phyloP scores from a whole-genome alignment of 177 flowering plant species.

The Vitis hybrid region DNA sequence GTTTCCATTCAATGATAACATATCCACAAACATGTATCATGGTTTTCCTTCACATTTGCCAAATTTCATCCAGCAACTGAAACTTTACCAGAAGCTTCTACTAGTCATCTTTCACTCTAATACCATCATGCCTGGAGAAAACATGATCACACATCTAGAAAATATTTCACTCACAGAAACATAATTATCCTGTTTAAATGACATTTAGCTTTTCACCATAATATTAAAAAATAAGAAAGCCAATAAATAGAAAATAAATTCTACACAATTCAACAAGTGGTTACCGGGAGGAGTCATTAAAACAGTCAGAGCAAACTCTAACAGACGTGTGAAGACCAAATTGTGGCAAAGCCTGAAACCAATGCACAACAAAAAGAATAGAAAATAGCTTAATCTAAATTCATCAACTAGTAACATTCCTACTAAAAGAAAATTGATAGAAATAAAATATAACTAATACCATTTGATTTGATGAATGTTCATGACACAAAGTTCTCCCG shows the following conservation, averaged over 20 bases:
- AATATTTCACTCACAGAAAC: not conserved
- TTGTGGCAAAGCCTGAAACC: slow-evolving; percentile 78
- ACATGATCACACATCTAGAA: not conserved
- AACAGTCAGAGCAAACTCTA: slow-evolving; percentile 90
- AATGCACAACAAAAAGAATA: slow-evolving; percentile 4
- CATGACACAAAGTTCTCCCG: slow-evolving; percentile 90
- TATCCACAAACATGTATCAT: no score
- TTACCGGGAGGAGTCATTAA: slow-evolving; percentile 63
- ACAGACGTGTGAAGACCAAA: slow-evolving; percentile 73
- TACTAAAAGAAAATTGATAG: not conserved
- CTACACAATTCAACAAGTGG: not conserved
- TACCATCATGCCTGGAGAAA: not conserved
- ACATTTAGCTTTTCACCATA: not conserved
- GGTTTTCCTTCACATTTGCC: not conserved
- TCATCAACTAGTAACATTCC: not conserved
- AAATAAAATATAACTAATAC: slow-evolving; percentile 32
- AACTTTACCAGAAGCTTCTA: not conserved
- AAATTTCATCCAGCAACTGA: not conserved
- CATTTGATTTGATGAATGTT: slow-evolving; percentile 92
- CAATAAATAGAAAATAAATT: not conserved
- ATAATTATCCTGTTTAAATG: not conserved
- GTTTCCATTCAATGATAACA: no score
- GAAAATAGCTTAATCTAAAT: not conserved
- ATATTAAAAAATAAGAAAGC: not conserved
- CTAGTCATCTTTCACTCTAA: not conserved